These are phyloP conservation scores for Tinospora cordifolia DNA, from an alignment of 164 flowering plant species.

Conservation along the genomic window DNA sequence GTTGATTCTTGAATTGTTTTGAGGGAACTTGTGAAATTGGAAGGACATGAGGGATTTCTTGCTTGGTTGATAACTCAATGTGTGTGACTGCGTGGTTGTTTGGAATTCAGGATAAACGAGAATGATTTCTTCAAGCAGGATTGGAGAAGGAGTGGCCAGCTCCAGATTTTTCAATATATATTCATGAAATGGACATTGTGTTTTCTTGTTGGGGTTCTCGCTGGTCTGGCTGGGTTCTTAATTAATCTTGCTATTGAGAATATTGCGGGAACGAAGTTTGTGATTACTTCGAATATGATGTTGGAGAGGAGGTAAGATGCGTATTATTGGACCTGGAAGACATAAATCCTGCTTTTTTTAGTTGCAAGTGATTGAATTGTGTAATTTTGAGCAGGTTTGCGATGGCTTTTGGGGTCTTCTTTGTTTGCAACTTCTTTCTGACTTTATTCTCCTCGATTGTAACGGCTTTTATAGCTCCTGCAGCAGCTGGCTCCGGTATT, in stretches of 20 bases:
- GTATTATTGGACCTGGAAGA: not conserved
- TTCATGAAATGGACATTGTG: conserved; percentile 71
- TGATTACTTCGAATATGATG: conserved; percentile 73
- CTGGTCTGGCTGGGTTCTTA: conserved; percentile 53
- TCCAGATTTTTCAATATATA: conserved; percentile 56
- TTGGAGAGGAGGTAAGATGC: conserved; percentile 33
- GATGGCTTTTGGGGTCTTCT: conserved; percentile 53
- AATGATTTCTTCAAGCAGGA: conserved; percentile 80
- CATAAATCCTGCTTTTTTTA: not conserved
- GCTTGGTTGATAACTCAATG: no score
- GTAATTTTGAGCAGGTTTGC: conserved; percentile 35
- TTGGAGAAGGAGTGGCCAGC: conserved; percentile 52
- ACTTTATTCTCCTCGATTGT: conserved; percentile 58
- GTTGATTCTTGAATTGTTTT: not conserved
- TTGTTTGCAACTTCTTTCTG: conserved; percentile 47
- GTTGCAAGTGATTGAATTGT: not conserved
- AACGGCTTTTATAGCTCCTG: conserved; percentile 58
- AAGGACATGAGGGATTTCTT: not conserved
- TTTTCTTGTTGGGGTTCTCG: conserved; percentile 50
- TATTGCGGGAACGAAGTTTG: conserved; percentile 71
- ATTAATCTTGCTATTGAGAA: conserved; percentile 79
- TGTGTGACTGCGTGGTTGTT: not conserved
- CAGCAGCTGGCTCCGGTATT: conserved; percentile 84
- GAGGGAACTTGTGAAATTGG: not conserved
- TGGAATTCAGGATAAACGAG: conserved; percentile 51